Base-by-base conservation (phyloP, 805 yeast genomes). In the Wickerhamomyces kurtzmanii region DNA sequence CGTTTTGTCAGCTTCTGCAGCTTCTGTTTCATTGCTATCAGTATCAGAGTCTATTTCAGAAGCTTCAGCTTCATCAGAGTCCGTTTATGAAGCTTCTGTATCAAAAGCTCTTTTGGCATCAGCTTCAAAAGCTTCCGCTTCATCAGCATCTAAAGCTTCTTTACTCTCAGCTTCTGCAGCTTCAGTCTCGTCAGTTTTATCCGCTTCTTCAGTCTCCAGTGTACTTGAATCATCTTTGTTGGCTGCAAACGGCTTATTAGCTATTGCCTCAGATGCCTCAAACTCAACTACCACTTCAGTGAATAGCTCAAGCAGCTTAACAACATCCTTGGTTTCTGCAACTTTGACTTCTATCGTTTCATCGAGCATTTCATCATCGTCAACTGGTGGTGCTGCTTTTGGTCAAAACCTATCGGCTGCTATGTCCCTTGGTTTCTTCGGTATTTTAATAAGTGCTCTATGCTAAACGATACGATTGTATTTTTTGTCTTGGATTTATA, bases 251-350 rank as follows among this genome's bases (percentile, higher is more conserved):
- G 65, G 62, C 30, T 42, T 59, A 26, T 36, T 56, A 17, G 65
- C 68, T 15, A 50, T 62, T 29, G 64, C 70, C 26, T 55, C 63
- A 12, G 57, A 51, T 34, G 47, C 50, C 31, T 38, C 47, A 24
- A 51, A 49, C 45, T 43, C 54, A 19, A 42, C 52, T 19, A 21
- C 50, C 9, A 38, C 53, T 12, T 27, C 37, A 7, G 28, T 37
- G 11, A 36, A 28, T 26, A 28, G 35, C 13, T 29, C 31, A 28
- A 31, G 31, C 27, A 29, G 40, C 18, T 35, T 39, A 15, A 30
- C 45, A 21, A 32, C 43, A 26, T 26, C 34, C 14, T 36, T 50
- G 6, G 25, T 45, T 17, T 30, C 46, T 12, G 29, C 38, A 7
- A 25, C 49, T n/a, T 25, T 43, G 17, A 34, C 49, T 9, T 24